Evolutionary conservation across 2,329 filamentous ascomycete genomes (phyloP).

Genomic region (Periconia macrospinosa): DNA sequence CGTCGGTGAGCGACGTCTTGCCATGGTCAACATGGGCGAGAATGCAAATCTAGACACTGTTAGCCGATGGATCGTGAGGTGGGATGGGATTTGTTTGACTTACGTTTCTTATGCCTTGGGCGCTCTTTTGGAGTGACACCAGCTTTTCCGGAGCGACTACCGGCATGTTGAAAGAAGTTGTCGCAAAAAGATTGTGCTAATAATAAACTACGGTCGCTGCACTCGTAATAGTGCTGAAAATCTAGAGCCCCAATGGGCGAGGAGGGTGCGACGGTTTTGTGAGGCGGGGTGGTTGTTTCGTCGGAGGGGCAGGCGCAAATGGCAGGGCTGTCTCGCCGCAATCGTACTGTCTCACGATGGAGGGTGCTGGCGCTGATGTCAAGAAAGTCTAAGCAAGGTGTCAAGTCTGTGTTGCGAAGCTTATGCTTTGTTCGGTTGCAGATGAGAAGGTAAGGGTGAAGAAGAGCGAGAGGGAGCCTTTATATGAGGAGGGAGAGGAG

Average conservation of each 20-base stretch:
- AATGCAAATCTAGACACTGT: conserved; percentile 75
- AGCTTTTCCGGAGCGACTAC: conserved; percentile 90
- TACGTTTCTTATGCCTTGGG: conserved; percentile 91
- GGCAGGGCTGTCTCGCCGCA: not conserved
- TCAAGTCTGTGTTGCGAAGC: not conserved
- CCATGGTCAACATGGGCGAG: conserved; percentile 97
- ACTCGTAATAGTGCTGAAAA: not conserved
- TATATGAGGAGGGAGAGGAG: too few species aligned
- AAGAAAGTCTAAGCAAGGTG: not conserved
- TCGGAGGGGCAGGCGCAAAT: not conserved
- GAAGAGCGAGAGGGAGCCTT: not conserved
- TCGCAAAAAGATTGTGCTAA: not conserved
- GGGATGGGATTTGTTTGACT: conserved; percentile 37
- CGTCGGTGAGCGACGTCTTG: conserved; percentile 95
- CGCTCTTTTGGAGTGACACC: conserved; percentile 82
- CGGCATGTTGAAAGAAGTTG: conserved; percentile 66
- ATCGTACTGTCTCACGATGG: not conserved
- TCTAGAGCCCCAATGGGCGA: conserved; percentile 7
- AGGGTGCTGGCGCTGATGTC: too few species aligned
- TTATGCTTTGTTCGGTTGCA: not conserved
- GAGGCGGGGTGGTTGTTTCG: not conserved
- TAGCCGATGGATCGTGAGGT: conserved; percentile 22
- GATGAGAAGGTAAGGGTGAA: not conserved
- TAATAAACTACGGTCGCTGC: not conserved
- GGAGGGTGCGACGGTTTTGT: not conserved